Evolutionary conservation across 129 eudicot genomes (phyloP).

Genomic region (Rutidosis leptorrhynchoides): DNA sequence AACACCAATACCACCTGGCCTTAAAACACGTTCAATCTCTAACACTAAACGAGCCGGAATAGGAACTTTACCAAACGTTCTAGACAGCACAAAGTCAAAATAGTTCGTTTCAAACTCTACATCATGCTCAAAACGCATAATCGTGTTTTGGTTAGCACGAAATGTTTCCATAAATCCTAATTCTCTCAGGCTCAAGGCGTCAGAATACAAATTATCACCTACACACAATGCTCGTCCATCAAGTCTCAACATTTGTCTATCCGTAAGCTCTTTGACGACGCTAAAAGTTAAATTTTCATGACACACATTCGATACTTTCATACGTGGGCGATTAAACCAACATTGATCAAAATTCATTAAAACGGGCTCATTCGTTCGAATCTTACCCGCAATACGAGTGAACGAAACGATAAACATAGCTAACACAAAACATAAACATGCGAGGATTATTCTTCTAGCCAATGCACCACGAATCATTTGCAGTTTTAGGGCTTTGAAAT

Average conservation of each 20-base stretch:
- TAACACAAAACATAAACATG: conserved; percentile 37
- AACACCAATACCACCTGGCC: conserved; percentile 72
- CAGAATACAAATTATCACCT: conserved; percentile 61
- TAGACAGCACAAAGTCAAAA: conserved; percentile 55
- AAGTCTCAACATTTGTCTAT: conserved; percentile 46
- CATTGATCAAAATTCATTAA: conserved; percentile 44
- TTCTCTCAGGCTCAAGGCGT: conserved; percentile 43
- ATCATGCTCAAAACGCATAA: conserved; percentile 53
- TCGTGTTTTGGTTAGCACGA: conserved; percentile 53
- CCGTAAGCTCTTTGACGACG: conserved; percentile 68
- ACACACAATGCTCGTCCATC: conserved; percentile 61
- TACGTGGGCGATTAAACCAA: conserved; percentile 28
- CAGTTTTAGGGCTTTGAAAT: conserved; percentile 60
- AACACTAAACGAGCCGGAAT: conserved; percentile 69
- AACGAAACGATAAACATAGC: conserved; percentile 50
- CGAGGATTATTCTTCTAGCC: conserved; percentile 55
- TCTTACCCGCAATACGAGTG: conserved; percentile 50
- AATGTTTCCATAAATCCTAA: conserved; percentile 50
- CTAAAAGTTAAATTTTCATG: conserved; percentile 45
- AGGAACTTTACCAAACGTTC: conserved; percentile 37
- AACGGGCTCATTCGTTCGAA: conserved; percentile 38
- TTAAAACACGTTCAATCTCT: conserved; percentile 78
- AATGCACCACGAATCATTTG: conserved; percentile 63
- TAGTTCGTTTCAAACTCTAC: conserved; percentile 50
- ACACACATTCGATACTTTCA: conserved; percentile 29